A percentile compares a stretch with the other conserved stretches of the same genome.
phyloP scores from a whole-genome alignment of 192 early-diverging fungal species.

The Coemansia sp. region DNA sequence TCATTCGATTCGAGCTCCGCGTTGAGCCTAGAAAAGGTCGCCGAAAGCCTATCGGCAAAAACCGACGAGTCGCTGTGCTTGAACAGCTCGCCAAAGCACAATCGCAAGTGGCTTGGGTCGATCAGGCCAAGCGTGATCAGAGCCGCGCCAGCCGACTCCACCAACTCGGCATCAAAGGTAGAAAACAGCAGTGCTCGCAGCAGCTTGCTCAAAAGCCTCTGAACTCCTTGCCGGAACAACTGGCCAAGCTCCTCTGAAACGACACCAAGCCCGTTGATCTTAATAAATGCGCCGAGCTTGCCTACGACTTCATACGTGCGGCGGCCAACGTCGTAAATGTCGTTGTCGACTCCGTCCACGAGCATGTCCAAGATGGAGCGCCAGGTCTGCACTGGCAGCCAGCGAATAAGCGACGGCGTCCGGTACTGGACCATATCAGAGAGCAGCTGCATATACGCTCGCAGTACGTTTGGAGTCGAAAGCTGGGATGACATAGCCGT shows the following conservation, averaged over 20 bases:
- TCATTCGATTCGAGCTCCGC: conserved; percentile 30
- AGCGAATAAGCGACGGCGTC: conserved; percentile 45
- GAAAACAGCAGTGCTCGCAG: conserved; percentile 42
- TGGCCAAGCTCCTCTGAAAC: conserved; percentile 19
- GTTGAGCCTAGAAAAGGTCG: conserved; percentile 42
- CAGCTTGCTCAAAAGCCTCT: conserved; percentile 40
- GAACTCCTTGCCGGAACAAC: conserved; percentile 26
- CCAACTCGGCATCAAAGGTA: conserved; percentile 45
- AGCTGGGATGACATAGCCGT: conserved; percentile 28
- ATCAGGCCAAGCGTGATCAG: conserved; percentile 42
- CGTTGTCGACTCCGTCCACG: conserved; percentile 34
- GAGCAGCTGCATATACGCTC: conserved; percentile 42
- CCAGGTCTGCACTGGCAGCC: conserved; percentile 46
- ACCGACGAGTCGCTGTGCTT: conserved; percentile 12
- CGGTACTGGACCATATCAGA: conserved; percentile 52
- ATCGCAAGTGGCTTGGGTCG: conserved; percentile 38
- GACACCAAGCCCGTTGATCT: conserved; percentile 25
- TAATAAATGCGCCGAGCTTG: conserved; percentile 51
- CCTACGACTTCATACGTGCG: conserved; percentile 49
- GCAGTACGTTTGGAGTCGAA: conserved; percentile 40
- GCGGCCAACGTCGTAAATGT: conserved; percentile 44
- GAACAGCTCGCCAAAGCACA: conserved; percentile 43
- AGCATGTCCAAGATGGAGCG: conserved; percentile 29
- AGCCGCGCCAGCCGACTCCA: conserved; percentile 47
- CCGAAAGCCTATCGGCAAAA: conserved; percentile 44